These are phyloP conservation scores for Leptodermis oblonga DNA, from an alignment of 257 asterid genomes.

Conservation along the genomic window DNA sequence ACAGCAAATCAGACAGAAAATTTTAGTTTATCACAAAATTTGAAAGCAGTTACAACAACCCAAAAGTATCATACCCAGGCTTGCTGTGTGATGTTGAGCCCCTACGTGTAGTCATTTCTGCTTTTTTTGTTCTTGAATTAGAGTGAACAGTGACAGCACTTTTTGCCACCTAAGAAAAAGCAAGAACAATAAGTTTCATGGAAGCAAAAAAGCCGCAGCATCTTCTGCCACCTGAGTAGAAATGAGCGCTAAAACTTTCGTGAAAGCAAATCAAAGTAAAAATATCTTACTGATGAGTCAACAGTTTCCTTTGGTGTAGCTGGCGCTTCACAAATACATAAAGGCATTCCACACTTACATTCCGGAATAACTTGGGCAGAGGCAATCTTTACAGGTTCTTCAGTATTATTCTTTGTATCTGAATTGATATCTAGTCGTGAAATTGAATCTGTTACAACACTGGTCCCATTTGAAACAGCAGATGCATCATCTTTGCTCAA, in stretches of 20 bases:
- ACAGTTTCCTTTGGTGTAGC: constrained; percentile 45
- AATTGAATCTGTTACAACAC: constrained; percentile 51
- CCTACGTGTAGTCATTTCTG: constrained; percentile 50
- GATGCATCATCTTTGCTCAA: constrained; percentile 43
- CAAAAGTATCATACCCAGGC: constrained; percentile 50
- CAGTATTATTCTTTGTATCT: constrained; percentile 41
- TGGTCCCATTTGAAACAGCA: constrained; percentile 51
- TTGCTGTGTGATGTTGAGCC: constrained; percentile 77
- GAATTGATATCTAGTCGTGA: constrained; percentile 62
- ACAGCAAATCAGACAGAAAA: background rate
- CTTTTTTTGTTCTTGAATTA: constrained; percentile 56
- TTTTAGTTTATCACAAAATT: background rate
- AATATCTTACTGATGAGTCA: constrained; percentile 44
- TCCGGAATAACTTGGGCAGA: constrained; percentile 41
- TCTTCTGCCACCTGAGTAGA: constrained; percentile 14
- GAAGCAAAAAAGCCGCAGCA: background rate
- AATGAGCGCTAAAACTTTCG: constrained; percentile 23
- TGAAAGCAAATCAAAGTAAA: constrained; percentile 15
- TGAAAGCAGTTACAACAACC: background rate
- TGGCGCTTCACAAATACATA: constrained; percentile 96
- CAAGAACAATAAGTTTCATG: constrained; percentile 1
- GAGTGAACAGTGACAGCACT: constrained; percentile 31
- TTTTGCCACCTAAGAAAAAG: constrained; percentile 44
- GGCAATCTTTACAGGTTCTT: constrained; percentile 34
- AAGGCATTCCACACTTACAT: constrained; percentile 98